Base-by-base conservation (phyloP, 352 stramenopile genomes). In the Phytophthora pinifolia region DNA sequence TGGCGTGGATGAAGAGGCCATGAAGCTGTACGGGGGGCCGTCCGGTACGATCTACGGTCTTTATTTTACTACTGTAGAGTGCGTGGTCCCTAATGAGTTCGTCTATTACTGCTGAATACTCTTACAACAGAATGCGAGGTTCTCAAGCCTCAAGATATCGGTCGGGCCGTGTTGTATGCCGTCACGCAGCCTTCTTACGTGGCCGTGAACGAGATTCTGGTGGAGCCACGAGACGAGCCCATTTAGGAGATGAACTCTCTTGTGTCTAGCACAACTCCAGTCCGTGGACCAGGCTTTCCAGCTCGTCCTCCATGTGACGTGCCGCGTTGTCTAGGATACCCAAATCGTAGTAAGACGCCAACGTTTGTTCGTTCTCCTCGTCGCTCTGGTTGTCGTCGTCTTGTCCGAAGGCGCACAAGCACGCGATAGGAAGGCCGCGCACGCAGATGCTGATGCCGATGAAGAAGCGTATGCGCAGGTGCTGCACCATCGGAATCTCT, bases 171-270 rank as follows among this genome's bases (percentile, higher is more conserved):
- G 30, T 39, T 97, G 29, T 97, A 94, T 55, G 87, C 88, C 10
- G 73, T 96, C 42, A 92, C 77, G 18, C 85, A 94, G 43, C 89
- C 90, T 17, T 46, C 73, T 17, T 89, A 96, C 65, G 87, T 96
- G 18, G 84, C 86, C 9, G 82, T 97, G 45, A 97, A 97, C 63
- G 87, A 93, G 55, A 76, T 97, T 41, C 72, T 97, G 38, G 87
- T 97, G 33, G 88, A 97, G 65, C 83, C 88, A 30, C 80, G 88
- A 34, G 89, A 96, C 66, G 86, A 96, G 58, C 78, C 78, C 20
- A 88, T 86, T 38, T 88, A 83, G 37, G 54, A 20, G 18, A n/a
- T n/a, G n/a, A n/a, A n/a, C n/a, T n/a, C n/a, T n/a, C n/a, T n/a
- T n/a, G n/a, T n/a, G n/a, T n/a, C 44, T 61, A 74, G 30, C 46